Evolutionary conservation across 1,284 basidiomycete genomes (phyloP), one percentile per base, ranked within the genome.

Genomic region (Sanghuangporus baumii): DNA sequence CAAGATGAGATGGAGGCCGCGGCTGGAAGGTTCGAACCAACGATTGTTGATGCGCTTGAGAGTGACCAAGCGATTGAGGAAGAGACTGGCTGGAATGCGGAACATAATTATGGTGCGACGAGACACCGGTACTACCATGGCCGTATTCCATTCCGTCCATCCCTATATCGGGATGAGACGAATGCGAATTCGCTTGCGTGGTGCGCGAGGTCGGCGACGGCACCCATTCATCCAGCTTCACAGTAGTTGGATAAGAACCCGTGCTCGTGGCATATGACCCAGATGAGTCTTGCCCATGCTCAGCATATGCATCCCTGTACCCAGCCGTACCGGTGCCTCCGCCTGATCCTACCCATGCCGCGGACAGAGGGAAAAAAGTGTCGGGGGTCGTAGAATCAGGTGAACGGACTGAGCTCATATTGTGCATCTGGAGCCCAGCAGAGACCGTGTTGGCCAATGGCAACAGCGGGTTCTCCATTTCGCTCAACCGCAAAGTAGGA

Each of bases 101-200:
- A n/a, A 55, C 51, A 55, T 55, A 63, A 18, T 52, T 51, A 1
- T 55, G 51, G 40, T 63, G 61, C 51, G 57, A 23, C 11, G 60
- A 34, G 54, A 57, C 43, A 54, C 54, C 46, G 8, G 60, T 34
- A 14, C 48, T 48, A 51, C 36, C 26, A 47, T 59, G 62, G n/a
- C 41, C 62, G 57, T 63, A 63, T 59, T 63, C 62, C 62, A 63
- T 63, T 54, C 61, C 56, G 61, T 63, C 61, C 56, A 55, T 63
- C 58, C 62, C 52, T 51, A 56, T 61, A 38, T 31, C 50, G 41
- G 57, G 57, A 63, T 63, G 40, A 12, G 58, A 59, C 57, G 62
- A 48, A 59, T 63, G 62, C 43, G 62, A 59, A 63, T 63, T 54
- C 62, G 62, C 46, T 31, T 63, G 57, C 23, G 51, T 31, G 57